Conservation (phyloP, 2,329 filamentous ascomycete genomes). For the Claviceps pusilla region DNA sequence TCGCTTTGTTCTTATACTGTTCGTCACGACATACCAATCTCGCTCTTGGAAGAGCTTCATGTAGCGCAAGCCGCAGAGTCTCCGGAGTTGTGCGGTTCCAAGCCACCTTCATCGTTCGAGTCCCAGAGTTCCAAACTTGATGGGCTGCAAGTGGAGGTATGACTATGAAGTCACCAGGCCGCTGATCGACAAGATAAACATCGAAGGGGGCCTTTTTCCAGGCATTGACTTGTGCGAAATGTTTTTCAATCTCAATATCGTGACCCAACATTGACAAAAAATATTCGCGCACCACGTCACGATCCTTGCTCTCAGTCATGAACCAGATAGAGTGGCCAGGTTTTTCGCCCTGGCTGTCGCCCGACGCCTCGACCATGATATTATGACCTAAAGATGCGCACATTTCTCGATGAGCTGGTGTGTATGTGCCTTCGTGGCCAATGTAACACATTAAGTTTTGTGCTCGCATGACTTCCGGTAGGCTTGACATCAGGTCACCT, state of each 20-base stretch:
- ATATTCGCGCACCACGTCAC: slow-evolving; percentile 80
- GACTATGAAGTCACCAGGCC: slow-evolving; percentile 78
- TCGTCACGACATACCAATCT: slow-evolving; percentile 90
- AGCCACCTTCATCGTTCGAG: slow-evolving; percentile 89
- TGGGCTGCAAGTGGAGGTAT: slow-evolving; percentile 87
- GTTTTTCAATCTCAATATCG: slow-evolving; percentile 91
- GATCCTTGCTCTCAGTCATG: slow-evolving; percentile 93
- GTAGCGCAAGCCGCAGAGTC: slow-evolving; percentile 71
- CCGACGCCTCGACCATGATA: slow-evolving; percentile 90
- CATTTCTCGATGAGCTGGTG: slow-evolving; percentile 92
- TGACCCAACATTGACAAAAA: slow-evolving; percentile 87
- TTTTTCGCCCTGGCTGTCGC: slow-evolving; percentile 56
- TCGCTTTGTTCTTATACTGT: slow-evolving; percentile 97
- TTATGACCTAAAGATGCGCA: slow-evolving; percentile 92
- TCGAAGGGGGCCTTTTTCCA: slow-evolving; percentile 92
- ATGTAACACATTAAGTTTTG: slow-evolving; percentile 98
- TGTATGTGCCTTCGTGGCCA: slow-evolving; percentile 93
- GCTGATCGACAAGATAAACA: slow-evolving; percentile 85
- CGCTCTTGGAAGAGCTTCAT: slow-evolving; percentile 77
- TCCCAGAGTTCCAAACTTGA: slow-evolving; percentile 96
- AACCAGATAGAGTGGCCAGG: slow-evolving; percentile 93
- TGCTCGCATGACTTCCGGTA: slow-evolving; percentile 75
- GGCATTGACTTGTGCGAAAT: slow-evolving; percentile 88
- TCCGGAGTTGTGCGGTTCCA: slow-evolving; percentile 95
- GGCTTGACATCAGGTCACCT: slow-evolving; percentile 87